Evolutionary conservation across 441 rosid genomes (phyloP).

Genomic region (Gossypium lobatum): DNA sequence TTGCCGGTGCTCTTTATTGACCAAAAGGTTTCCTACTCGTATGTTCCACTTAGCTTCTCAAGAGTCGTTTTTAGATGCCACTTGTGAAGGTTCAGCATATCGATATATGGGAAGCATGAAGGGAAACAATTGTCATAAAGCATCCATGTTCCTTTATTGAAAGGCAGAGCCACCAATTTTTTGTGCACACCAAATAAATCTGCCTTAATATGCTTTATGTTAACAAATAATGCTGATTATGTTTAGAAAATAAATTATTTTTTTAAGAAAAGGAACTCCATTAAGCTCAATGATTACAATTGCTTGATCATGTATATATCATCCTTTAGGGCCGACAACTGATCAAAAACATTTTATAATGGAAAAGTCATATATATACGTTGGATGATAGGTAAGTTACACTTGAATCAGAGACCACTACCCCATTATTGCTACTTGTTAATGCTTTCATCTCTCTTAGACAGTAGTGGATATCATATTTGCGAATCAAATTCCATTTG

Average conservation of each 20-base stretch:
- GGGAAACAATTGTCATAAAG: conserved; percentile 28
- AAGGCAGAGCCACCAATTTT: conserved; percentile 26
- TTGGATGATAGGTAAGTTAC: neutral
- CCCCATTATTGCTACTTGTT: neutral
- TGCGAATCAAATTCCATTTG: neutral
- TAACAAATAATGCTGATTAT: too few relatives aligned
- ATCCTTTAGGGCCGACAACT: neutral
- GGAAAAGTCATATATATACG: neutral
- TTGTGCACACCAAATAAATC: conserved; percentile 16
- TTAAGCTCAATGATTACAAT: neutral
- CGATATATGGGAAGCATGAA: conserved; percentile 50
- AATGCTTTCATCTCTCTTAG: neutral
- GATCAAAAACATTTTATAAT: neutral
- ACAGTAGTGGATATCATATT: neutral
- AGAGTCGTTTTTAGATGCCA: conserved; percentile 58
- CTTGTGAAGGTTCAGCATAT: conserved; percentile 69
- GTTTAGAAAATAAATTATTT: too few relatives aligned
- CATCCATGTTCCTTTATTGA: conserved; percentile 8
- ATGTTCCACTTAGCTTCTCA: conserved; percentile 17
- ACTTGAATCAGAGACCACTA: neutral
- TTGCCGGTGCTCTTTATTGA: neutral
- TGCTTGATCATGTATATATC: neutral
- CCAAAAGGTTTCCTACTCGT: neutral
- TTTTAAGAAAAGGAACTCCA: neutral
- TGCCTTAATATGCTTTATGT: too few relatives aligned